These are phyloP conservation scores for Acanthamoeba polyphaga DNA, from an alignment of 208 protist genomes.

Conservation along the genomic window DNA sequence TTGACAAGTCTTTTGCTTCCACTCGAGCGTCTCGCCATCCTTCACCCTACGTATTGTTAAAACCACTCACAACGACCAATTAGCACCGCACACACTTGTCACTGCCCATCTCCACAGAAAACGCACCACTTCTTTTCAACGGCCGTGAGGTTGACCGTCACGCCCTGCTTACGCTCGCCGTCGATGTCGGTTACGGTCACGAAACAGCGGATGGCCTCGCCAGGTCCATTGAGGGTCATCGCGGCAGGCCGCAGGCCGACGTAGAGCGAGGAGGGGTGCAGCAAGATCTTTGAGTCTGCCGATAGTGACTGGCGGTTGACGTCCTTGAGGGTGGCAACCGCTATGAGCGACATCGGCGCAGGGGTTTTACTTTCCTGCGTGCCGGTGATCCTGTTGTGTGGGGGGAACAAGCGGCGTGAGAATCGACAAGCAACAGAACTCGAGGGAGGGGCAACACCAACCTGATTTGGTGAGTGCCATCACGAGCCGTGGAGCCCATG, in stretches of 20 bases:
- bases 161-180: not conserved
- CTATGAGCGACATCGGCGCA: not conserved
- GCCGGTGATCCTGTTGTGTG: not conserved
- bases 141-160: not conserved
- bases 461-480: not conserved
- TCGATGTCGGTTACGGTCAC: conserved; percentile 28
- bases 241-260: conserved; percentile 1
- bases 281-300: not conserved
- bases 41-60: not conserved
- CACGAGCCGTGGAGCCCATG: not conserved
- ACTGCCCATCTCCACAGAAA: not conserved
- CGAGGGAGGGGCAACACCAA: not conserved
- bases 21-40: not conserved
- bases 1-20: not conserved
- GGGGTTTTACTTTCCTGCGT: not conserved
- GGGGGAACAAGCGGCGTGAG: not conserved
- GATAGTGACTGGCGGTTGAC: conserved; percentile 41
- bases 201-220: conserved; percentile 23
- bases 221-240: not conserved
- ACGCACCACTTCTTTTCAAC: conserved; percentile 21
- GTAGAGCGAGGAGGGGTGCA: conserved; percentile 51
- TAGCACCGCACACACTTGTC: not conserved
- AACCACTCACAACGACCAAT: not conserved
- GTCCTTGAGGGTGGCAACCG: not conserved
- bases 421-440: not conserved